Evolutionary conservation across 192 early-diverging fungal genomes (phyloP).

Genomic region (Backusella parvicylindrica): DNA sequence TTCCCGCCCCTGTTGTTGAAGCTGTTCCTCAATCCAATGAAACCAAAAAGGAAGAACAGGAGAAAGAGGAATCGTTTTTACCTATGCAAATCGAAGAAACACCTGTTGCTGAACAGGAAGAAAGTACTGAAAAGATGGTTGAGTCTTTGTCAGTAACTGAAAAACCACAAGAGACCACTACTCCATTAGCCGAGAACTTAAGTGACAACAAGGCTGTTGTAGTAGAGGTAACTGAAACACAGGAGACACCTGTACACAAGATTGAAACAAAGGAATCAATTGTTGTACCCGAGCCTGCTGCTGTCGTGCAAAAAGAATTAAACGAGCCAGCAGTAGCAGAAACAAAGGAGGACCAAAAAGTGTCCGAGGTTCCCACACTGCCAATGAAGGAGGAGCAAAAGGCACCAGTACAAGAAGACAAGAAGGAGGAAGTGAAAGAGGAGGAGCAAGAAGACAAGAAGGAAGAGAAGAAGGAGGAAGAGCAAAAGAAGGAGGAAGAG

Average conservation of each 20-base stretch:
- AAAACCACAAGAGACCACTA: neutral
- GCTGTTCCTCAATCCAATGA: neutral
- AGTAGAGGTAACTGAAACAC: neutral
- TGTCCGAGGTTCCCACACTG: neutral
- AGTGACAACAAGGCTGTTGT: neutral
- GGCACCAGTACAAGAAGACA: neutral
- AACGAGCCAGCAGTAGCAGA: neutral
- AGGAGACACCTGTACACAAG: neutral
- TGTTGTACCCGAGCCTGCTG: neutral
- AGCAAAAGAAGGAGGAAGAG: neutral
- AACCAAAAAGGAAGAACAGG: neutral
- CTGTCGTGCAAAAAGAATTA: neutral
- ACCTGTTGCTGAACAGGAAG: neutral
- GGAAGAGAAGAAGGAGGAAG: neutral
- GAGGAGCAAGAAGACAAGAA: neutral
- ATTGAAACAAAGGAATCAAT: neutral
- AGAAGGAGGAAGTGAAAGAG: neutral
- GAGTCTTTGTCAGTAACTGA: neutral
- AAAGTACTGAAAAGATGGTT: neutral
- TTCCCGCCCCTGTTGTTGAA: neutral
- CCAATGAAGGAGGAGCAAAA: neutral
- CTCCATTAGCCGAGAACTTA: neutral
- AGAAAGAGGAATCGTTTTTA: neutral
- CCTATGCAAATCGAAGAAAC: neutral
- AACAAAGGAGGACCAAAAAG: neutral